These are phyloP conservation scores for Colletotrichum sansevieriae DNA, from an alignment of 2,329 filamentous ascomycete species.

Conservation along the genomic window DNA sequence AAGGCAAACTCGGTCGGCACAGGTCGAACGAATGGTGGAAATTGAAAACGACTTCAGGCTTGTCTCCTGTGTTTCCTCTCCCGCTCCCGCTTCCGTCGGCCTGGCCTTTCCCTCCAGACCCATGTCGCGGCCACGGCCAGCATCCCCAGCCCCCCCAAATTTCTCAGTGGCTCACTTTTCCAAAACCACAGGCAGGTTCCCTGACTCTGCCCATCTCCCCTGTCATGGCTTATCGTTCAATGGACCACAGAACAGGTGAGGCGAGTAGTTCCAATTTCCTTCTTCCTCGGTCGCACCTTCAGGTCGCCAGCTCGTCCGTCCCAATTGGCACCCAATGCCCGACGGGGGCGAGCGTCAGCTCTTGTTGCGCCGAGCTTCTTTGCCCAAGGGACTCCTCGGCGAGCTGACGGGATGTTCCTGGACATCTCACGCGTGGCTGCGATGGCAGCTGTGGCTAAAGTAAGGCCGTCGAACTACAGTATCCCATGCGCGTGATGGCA, in stretches of 20 bases:
- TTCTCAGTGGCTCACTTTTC: slow-evolving; percentile 23
- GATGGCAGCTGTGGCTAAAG: slow-evolving; percentile 15
- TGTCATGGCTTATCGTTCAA: slow-evolving; percentile 30
- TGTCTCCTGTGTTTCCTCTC: slow-evolving; percentile 1
- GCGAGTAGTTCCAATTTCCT: slow-evolving; percentile 30
- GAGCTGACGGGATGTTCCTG: slow-evolving; percentile 31
- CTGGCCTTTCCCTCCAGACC: slow-evolving; percentile 22
- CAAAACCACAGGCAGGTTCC: slow-evolving; percentile 28
- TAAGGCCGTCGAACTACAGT: neutral
- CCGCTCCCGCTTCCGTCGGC: slow-evolving; percentile 5
- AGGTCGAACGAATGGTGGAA: slow-evolving; percentile 12
- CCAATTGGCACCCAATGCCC: slow-evolving; percentile 22
- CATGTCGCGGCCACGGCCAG: slow-evolving; percentile 25
- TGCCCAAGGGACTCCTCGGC: neutral
- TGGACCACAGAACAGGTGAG: slow-evolving; percentile 29
- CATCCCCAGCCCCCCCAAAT: slow-evolving; percentile 34
- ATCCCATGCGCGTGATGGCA: slow-evolving; percentile 27
- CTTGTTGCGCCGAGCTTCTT: slow-evolving; percentile 18
- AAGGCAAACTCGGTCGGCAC: neutral
- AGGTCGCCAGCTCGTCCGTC: slow-evolving; percentile 18
- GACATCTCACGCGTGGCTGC: slow-evolving; percentile 17
- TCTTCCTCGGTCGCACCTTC: slow-evolving; percentile 4
- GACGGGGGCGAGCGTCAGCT: slow-evolving; percentile 21
- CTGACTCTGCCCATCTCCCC: slow-evolving; percentile 19
- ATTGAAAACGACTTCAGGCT: slow-evolving; percentile 1